Evolutionary conservation across 352 stramenopile genomes (phyloP).

Genomic region (Plasmopara viticola): DNA sequence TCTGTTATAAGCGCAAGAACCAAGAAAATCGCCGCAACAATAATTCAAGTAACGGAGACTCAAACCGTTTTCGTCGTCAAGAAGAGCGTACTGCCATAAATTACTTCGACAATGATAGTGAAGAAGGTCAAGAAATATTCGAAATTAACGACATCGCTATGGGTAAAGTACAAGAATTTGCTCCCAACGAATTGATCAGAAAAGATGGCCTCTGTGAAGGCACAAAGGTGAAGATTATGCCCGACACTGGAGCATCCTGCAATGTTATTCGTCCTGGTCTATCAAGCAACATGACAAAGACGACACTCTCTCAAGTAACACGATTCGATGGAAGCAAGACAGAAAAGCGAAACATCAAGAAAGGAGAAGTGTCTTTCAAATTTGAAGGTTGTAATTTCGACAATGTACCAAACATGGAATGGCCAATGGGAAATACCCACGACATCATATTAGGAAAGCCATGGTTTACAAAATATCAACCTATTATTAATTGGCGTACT

Average conservation of each 20-base stretch:
- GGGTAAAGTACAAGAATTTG: background rate
- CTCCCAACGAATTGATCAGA: conserved; percentile 9
- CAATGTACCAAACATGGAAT: background rate
- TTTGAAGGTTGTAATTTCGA: background rate
- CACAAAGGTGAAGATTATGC: conserved; percentile 12
- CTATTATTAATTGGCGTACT: conserved; percentile 7
- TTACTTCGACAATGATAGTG: background rate
- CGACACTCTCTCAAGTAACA: conserved; percentile 10
- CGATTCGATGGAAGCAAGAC: conserved; percentile 2
- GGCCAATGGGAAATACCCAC: background rate
- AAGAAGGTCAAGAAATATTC: background rate
- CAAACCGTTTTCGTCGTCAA: background rate
- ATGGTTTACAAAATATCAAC: conserved; percentile 15
- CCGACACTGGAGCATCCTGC: conserved; percentile 12
- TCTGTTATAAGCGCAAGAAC: background rate
- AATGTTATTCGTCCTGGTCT: conserved; percentile 10
- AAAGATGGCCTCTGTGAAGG: conserved; percentile 7
- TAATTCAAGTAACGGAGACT: background rate
- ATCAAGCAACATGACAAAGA: background rate
- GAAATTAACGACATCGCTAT: too few relatives aligned
- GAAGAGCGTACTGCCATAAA: background rate
- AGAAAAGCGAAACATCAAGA: too few relatives aligned
- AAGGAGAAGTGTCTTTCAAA: too few relatives aligned
- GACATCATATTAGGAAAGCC: conserved; percentile 16
- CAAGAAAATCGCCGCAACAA: too few relatives aligned